A percentile compares a stretch with the other conserved stretches of the same genome.
Evolutionary conservation across 2,329 filamentous ascomycete species (phyloP).

Genomic region (Scedosporium boydii): DNA sequence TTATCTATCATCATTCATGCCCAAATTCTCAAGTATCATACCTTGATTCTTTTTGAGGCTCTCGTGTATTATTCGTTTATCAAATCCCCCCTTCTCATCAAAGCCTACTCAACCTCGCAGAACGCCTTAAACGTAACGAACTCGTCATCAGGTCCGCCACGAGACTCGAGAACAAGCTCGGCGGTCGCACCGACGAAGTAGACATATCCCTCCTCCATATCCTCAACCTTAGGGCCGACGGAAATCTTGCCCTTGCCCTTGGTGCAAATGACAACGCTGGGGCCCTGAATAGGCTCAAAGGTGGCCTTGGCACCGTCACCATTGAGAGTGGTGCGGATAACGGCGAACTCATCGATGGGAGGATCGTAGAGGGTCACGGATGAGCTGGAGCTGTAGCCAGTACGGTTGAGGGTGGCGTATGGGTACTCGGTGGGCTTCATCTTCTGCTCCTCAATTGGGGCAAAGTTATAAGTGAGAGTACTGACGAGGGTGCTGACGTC

Average conservation of each 20-base stretch:
- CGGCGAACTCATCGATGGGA: slow-evolving; percentile 91
- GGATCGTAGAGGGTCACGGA: slow-evolving; percentile 76
- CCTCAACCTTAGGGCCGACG: slow-evolving; percentile 72
- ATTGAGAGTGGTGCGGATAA: slow-evolving; percentile 71
- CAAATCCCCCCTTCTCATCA: too few relatives aligned
- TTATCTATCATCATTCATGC: too few relatives aligned
- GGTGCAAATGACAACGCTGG: slow-evolving; percentile 89
- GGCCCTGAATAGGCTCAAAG: slow-evolving; percentile 78
- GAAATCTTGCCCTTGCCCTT: slow-evolving; percentile 72
- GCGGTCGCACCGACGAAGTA: slow-evolving; percentile 85
- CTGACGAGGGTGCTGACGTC: slow-evolving; percentile 80
- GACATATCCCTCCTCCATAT: slow-evolving; percentile 63
- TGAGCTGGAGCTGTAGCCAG: slow-evolving; percentile 70
- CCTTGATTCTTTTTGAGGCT: too few relatives aligned
- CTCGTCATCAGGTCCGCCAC: slow-evolving; percentile 49
- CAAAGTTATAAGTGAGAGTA: slow-evolving; percentile 93
- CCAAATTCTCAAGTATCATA: too few relatives aligned
- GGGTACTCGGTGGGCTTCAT: slow-evolving; percentile 80
- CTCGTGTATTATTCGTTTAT: too few relatives aligned
- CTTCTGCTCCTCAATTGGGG: slow-evolving; percentile 90
- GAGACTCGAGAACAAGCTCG: slow-evolving; percentile 67
- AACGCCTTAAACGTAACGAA: slow-evolving; percentile 91
- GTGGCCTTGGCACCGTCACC: slow-evolving; percentile 68
- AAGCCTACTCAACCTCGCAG: slow-evolving; percentile 58
- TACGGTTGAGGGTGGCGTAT: slow-evolving; percentile 72